A percentile compares a stretch with the other conserved stretches of the same genome.
These are phyloP conservation scores for Penicillium sp. DNA, from an alignment of 2,329 filamentous ascomycete genomes.

Conservation along the genomic window DNA sequence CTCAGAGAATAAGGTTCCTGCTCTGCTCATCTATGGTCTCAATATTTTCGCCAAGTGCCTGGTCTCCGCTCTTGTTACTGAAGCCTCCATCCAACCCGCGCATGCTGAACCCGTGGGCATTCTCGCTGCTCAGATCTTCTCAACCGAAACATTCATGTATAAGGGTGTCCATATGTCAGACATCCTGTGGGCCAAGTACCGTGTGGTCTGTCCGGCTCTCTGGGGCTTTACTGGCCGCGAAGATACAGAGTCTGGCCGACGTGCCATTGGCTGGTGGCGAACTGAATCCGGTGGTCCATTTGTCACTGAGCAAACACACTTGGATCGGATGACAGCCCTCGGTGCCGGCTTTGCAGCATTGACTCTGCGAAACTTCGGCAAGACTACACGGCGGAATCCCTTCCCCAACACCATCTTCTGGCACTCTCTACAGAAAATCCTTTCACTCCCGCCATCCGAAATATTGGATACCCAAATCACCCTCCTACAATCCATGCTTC, in stretches of 20 bases:
- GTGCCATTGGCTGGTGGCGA: constrained; percentile 72
- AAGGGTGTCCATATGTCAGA: constrained; percentile 70
- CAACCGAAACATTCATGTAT: constrained; percentile 65
- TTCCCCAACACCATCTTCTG: constrained; percentile 82
- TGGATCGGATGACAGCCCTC: constrained; percentile 79
- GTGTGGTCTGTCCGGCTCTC: constrained; percentile 76
- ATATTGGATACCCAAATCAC: constrained; percentile 73
- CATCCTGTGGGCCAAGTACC: constrained; percentile 84
- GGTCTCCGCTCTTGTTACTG: constrained; percentile 67
- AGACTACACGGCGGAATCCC: constrained; percentile 67
- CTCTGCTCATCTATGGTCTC: constrained; percentile 71
- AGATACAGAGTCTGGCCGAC: constrained; percentile 66
- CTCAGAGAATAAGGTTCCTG: constrained; percentile 56
- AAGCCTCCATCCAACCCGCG: constrained; percentile 63
- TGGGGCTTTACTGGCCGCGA: constrained; percentile 81
- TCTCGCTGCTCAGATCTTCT: constrained; percentile 72
- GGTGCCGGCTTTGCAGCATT: constrained; percentile 82
- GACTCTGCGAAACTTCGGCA: constrained; percentile 77
- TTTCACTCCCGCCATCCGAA: constrained; percentile 69
- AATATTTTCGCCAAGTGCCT: constrained; percentile 74
- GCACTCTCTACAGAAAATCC: constrained; percentile 71
- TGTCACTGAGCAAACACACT: constrained; percentile 70
- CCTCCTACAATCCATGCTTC: constrained; percentile 70
- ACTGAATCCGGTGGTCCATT: constrained; percentile 55
- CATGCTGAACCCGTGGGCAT: constrained; percentile 79